Base-by-base conservation (phyloP, 768 basidiomycete genomes). In the Suillus hirtellus region DNA sequence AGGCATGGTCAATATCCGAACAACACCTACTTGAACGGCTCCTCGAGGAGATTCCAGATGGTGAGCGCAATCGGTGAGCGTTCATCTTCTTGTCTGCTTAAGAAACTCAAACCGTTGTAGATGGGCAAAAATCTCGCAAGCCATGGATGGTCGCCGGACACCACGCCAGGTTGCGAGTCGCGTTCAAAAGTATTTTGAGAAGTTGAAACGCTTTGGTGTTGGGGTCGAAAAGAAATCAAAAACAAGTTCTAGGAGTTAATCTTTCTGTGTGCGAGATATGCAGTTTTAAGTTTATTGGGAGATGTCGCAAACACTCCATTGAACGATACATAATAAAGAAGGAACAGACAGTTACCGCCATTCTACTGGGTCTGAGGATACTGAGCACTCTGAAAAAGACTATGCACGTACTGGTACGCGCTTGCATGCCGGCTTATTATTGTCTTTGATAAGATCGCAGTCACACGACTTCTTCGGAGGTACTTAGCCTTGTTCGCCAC, bases 111-210 rank as follows among this genome's bases (percentile, higher is more conserved):
- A 10, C 43, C 17, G 55, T 27, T 42, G 55, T 68, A 92, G 91
- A 60, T 93, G 89, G 89, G 80, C 86, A 61, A 90, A 91, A 74
- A 93, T 93, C 59, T 93, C 92, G 15, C 78, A 81, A 60, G 92
- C 89, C 42, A 94, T 94, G 92, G 80, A 85, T 55, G 92, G 92
- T 0, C 79, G 79, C 50, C 77, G 92, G 63, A 93, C 92, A 4
- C 87, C 92, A 4, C 77, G 91, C 64, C 92, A 94, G 77, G 92
- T 94, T n/a, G 91, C 91, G 43, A 92, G 90, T 77, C 84, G 91
- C 19, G 92, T 94, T 60, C 92, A 94, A 69, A 94, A 94, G 75
- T 93, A 93, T 74, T 89, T 92, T 72, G 89, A 89, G 72, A 93
- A 93, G 79, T 73, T 93, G 73, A 91, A 88, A 76, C 83, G 84